These are phyloP conservation scores for Suillus weaverae DNA, from an alignment of 768 basidiomycete genomes.

Conservation along the genomic window DNA sequence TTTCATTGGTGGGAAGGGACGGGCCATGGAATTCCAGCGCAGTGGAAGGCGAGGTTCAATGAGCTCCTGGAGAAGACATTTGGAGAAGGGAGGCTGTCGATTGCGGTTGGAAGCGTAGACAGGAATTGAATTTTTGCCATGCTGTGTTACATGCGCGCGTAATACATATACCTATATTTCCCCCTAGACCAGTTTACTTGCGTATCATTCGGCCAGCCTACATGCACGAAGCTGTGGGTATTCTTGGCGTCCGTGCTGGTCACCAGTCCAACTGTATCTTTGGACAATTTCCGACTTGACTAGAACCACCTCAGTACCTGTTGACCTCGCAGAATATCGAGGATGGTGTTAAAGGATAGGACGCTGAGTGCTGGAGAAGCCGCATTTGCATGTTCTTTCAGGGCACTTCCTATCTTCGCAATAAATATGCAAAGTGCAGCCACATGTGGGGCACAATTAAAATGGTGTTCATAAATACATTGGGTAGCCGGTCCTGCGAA, in stretches of 20 bases:
- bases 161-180: not conserved
- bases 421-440: not conserved
- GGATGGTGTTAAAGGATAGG: not conserved
- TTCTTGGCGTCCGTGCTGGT: not conserved
- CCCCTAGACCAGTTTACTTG: not conserved
- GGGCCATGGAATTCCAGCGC: constrained; percentile 63
- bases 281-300: not conserved
- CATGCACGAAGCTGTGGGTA: not conserved
- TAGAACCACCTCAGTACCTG: not conserved
- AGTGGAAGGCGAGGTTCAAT: constrained; percentile 53
- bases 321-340: not conserved
- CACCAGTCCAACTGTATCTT: not conserved
- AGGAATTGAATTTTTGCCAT: not conserved
- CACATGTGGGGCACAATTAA: not conserved
- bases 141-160: not conserved
- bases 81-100: constrained; percentile 42
- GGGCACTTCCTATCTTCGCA: not conserved
- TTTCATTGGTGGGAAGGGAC: constrained; percentile 57
- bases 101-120: not conserved
- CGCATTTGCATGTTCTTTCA: not conserved
- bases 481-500: not conserved
- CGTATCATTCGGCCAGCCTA: not conserved
- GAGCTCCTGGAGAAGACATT: constrained; percentile 55
- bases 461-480: not conserved
- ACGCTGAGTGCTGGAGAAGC: not conserved